A percentile compares a stretch with the other conserved stretches of the same genome.
Conservation (phyloP, 768 basidiomycete species). For the Amyloporia xantha region DNA sequence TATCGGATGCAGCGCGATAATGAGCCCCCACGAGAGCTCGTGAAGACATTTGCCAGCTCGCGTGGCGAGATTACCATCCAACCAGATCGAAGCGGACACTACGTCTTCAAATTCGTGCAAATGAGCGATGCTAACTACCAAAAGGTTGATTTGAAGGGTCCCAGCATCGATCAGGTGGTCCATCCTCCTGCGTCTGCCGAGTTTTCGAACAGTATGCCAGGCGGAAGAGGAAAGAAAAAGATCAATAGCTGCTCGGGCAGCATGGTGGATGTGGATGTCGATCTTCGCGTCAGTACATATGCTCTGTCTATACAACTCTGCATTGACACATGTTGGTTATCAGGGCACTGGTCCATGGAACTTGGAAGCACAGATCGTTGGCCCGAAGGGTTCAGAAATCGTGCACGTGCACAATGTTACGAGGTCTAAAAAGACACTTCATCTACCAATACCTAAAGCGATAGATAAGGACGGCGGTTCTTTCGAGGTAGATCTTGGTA, state of each 20-base stretch:
- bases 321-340: too few relatives aligned
- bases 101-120: constrained; percentile 72
- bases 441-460: constrained; percentile 60
- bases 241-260: constrained; percentile 79
- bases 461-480: constrained; percentile 64
- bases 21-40: constrained; percentile 51
- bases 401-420: constrained; percentile 51
- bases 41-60: constrained; percentile 57
- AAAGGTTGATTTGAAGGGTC: constrained; percentile 64
- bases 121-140: constrained; percentile 84
- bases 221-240: constrained; percentile 42
- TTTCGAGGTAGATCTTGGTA: constrained; percentile 77
- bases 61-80: constrained; percentile 79
- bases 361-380: constrained; percentile 75
- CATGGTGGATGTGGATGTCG: constrained; percentile 69
- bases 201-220: constrained; percentile 42
- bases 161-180: constrained; percentile 80
- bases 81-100: constrained; percentile 86
- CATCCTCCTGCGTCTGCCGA: constrained; percentile 83
- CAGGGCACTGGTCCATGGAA: constrained; percentile 92
- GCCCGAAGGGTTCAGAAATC: constrained; percentile 59
- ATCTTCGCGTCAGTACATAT: constrained; percentile 58
- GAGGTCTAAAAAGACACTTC: constrained; percentile 45
- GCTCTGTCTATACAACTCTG: neutral
- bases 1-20: constrained; percentile 71